Conservation (phyloP, 2,329 filamentous ascomycete species). For the Scortechinia acanthostroma region DNA sequence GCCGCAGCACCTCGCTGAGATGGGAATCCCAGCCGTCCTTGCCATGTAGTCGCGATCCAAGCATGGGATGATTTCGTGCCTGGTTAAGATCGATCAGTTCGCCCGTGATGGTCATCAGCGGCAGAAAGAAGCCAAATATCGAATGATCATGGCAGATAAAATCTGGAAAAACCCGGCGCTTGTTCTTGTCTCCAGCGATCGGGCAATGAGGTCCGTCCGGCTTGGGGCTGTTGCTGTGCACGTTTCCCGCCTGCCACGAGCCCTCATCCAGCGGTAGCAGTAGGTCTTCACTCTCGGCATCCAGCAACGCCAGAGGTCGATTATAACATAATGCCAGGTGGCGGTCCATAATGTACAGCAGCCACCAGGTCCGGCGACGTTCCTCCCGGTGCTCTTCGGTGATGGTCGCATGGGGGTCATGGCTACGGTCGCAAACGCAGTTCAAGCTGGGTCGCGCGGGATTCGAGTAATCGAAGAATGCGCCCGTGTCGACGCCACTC, state of each 20-base stretch:
- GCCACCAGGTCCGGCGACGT: conserved; percentile 1
- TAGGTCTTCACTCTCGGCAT: conserved; percentile 1
- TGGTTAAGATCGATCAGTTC: conserved; percentile 2
- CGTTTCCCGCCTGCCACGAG: neutral
- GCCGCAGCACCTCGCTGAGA: neutral
- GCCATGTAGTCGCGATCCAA: neutral
- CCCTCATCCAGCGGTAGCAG: neutral
- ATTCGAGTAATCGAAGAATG: neutral
- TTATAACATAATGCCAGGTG: neutral
- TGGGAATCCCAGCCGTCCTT: neutral
- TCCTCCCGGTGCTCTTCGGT: conserved; percentile 2
- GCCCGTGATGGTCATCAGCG: conserved; percentile 1
- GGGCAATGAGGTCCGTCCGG: neutral
- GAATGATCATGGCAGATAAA: conserved; percentile 1
- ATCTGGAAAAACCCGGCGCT: neutral
- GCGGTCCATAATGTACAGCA: conserved; percentile 1
- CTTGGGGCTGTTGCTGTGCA: neutral
- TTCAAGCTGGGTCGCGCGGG: neutral
- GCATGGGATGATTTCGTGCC: conserved; percentile 1
- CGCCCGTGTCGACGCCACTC: neutral
- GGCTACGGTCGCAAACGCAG: neutral
- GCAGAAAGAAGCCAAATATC: conserved; percentile 1
- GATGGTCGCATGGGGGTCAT: neutral
- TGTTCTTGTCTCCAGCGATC: neutral
- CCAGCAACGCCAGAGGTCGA: neutral